Evolutionary conservation across 345 rosid genomes (phyloP).

Genomic region (Corymbia maculata): DNA sequence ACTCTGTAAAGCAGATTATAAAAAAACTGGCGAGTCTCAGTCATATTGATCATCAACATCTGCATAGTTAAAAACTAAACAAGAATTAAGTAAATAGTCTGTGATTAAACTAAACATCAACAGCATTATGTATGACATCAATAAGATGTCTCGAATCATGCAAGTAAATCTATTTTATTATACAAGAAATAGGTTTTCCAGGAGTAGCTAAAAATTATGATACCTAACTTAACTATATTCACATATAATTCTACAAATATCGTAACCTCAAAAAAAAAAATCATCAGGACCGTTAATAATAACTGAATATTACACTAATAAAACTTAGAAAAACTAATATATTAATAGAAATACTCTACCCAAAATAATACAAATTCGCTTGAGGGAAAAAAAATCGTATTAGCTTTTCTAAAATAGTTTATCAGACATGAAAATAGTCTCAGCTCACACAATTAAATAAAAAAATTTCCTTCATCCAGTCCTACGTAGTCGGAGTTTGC

Average conservation of each 20-base stretch:
- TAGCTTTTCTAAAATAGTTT: background rate
- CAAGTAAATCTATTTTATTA: no score
- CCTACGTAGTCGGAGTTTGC: background rate
- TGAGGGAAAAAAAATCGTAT: background rate
- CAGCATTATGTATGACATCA: no score
- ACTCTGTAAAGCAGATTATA: no score
- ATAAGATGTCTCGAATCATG: no score
- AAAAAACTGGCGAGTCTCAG: no score
- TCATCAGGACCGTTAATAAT: background rate
- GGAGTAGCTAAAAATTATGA: no score
- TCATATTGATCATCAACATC: no score
- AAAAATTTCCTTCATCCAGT: background rate
- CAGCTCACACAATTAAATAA: background rate
- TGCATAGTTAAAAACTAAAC: no score
- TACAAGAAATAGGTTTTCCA: no score
- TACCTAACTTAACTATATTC: background rate
- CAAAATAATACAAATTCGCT: background rate
- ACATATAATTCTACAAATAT: background rate
- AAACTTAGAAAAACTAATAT: background rate
- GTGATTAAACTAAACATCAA: no score
- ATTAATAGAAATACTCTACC: background rate
- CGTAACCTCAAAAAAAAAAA: no score
- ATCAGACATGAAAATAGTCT: background rate
- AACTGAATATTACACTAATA: no score
- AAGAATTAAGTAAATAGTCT: background rate